These are phyloP conservation scores for Raffaelea albimanens DNA, from an alignment of 2,329 filamentous ascomycete species.

Conservation along the genomic window DNA sequence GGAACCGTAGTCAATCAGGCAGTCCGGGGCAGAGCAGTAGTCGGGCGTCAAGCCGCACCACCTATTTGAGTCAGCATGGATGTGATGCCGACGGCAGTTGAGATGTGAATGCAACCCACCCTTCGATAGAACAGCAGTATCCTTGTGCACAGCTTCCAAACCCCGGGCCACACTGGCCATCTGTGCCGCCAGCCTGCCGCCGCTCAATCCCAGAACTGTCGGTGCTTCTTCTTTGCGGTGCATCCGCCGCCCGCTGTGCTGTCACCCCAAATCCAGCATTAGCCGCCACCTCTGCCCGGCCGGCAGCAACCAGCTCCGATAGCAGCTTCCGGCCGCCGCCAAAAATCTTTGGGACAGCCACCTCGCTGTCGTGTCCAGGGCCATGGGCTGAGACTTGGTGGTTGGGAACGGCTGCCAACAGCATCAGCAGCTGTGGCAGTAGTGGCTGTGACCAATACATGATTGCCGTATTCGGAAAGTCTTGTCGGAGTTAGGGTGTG, in stretches of 20 bases:
- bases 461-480: no score
- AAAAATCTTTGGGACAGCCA: conserved; percentile 18
- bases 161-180: conserved; percentile 18
- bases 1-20: conserved; percentile 51
- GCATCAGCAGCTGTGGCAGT: background rate
- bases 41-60: conserved; percentile 45
- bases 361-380: conserved; percentile 17
- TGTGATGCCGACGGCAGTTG: no score
- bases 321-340: conserved; percentile 17
- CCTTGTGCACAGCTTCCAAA: conserved; percentile 20
- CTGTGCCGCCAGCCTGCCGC: conserved; percentile 15
- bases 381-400: conserved; percentile 8
- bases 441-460: conserved; percentile 17
- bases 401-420: conserved; percentile 8
- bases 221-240: no score
- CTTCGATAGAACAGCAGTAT: conserved; percentile 24
- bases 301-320: conserved; percentile 12
- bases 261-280: background rate
- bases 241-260: no score
- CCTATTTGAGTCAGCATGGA: conserved; percentile 19
- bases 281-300: background rate
- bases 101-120: no score
- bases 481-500: no score
- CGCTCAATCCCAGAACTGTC: conserved; percentile 4
- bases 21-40: conserved; percentile 53